Base-by-base conservation (phyloP, 371 early-diverging fungal species). In the Mucor sp. region DNA sequence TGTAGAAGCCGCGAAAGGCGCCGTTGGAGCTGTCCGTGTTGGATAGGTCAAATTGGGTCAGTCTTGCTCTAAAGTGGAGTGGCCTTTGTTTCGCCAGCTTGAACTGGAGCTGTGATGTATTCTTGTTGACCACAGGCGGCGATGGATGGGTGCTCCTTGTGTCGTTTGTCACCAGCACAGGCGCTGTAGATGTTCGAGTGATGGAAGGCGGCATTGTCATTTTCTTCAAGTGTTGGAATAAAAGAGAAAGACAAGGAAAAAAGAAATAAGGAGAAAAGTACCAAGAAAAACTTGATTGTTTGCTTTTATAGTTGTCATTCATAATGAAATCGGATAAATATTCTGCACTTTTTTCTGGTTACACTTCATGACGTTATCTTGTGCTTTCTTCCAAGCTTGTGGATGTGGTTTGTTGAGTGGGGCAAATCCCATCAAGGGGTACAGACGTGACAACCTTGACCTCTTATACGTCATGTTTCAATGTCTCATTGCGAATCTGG, bases 1-100 rank as follows among this genome's bases (percentile, higher is more conserved):
- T 92, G 67, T 94, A 93, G 65, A 97, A 95, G 1, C 98, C 97
- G n/a, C 94, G 87, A 74, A 89, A 88, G 8, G 85, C 75, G 58
- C 84, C 84, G 39, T 85, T 82, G 7, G 76, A 77, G 3, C 74
- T 72, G 17, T 81, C 79, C 39, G 81, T 74, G 47, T 81, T 78
- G 5, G 82, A 72, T 19, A 77, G 58, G 66, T 84, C 84, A 63
- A 84, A 79, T 56, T 76, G 76, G 12, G 82, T 73, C 44, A 73
- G 60, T 12, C 84, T 76, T 43, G 82, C 74, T 70, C 74, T 76
- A 65, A 84, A 84, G 1, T 68, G 8, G 15, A 77, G 64, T 9
- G 70, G 76, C 6, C 77, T 55, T 59, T 76, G 67, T 48, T 70
- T 75, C 17, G 58, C 14, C 14, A 67, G 60, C 27, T 60, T 71